Conservation (phyloP, 2,329 filamentous ascomycete genomes). For the Ilyonectria sp. region DNA sequence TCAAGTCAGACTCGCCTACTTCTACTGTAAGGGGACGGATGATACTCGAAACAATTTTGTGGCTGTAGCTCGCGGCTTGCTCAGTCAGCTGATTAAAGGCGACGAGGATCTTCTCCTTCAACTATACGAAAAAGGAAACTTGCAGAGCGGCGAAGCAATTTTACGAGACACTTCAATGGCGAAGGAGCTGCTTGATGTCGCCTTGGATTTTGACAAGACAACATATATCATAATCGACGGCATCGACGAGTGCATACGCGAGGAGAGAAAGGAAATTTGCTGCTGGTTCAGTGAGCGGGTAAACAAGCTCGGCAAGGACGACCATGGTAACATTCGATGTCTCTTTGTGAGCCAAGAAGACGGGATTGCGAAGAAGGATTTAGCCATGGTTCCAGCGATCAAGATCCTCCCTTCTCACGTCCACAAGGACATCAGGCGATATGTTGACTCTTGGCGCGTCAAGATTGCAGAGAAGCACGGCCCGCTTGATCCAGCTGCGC, state of each 20-base stretch:
- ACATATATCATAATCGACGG: conserved; percentile 24
- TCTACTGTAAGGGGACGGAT: not conserved
- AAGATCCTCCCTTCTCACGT: conserved; percentile 10
- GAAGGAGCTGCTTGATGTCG: not conserved
- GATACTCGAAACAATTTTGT: not conserved
- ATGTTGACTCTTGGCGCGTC: conserved; percentile 7
- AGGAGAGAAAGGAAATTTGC: conserved; percentile 21
- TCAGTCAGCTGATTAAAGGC: not conserved
- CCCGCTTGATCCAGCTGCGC: not conserved
- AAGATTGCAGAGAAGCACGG: conserved; percentile 24
- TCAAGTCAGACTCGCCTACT: not conserved
- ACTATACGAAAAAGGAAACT: not conserved
- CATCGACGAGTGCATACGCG: conserved; percentile 15
- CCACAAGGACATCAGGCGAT: conserved; percentile 20
- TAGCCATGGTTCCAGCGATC: conserved; percentile 6
- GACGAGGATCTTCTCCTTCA: not conserved
- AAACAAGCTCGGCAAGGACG: not conserved
- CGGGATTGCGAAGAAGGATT: conserved; percentile 16
- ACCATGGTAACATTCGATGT: conserved; percentile 17
- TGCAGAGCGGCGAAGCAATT: conserved; percentile 3
- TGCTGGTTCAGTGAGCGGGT: conserved; percentile 15
- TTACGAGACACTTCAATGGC: not conserved
- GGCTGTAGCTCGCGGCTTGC: not conserved
- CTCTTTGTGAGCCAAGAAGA: conserved; percentile 34
- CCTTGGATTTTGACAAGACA: not conserved